Conservation (phyloP, 2,329 filamentous ascomycete species). For the Calonectria honghensis region DNA sequence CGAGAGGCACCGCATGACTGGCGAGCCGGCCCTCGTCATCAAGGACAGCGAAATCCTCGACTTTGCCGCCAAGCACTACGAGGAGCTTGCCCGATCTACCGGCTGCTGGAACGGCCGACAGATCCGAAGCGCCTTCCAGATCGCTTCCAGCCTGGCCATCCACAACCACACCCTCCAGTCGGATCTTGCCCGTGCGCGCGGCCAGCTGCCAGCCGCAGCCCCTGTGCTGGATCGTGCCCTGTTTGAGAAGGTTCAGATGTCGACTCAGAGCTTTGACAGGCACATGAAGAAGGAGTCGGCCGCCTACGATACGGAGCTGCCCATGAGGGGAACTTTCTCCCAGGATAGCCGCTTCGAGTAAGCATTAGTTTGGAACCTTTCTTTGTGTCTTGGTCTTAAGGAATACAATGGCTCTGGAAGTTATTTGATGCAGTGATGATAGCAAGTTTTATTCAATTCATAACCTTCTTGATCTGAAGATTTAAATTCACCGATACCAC, state of each 20-base stretch:
- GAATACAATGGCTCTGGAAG: not conserved
- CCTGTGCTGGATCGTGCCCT: slow-evolving; percentile 61
- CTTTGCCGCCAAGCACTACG: slow-evolving; percentile 60
- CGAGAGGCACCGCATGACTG: slow-evolving; percentile 60
- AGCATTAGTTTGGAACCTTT: not conserved
- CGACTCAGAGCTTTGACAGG: slow-evolving; percentile 64
- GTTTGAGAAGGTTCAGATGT: slow-evolving; percentile 66
- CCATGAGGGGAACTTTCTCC: slow-evolving; percentile 59
- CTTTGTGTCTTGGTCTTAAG: not conserved
- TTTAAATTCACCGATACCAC: not conserved
- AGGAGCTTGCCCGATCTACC: slow-evolving; percentile 54
- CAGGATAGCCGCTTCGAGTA: not conserved
- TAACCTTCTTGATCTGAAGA: not conserved
- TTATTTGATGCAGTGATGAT: not conserved
- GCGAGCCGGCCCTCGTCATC: slow-evolving; percentile 59
- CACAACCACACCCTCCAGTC: slow-evolving; percentile 58
- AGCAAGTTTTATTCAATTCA: not conserved
- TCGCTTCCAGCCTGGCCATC: slow-evolving; percentile 61
- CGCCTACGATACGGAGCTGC: slow-evolving; percentile 57
- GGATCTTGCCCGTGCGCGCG: slow-evolving; percentile 56
- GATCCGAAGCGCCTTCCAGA: slow-evolving; percentile 62
- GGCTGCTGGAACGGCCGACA: slow-evolving; percentile 62
- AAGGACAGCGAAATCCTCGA: slow-evolving; percentile 60
- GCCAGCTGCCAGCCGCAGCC: slow-evolving; percentile 59
- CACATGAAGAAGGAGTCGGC: slow-evolving; percentile 65